Base-by-base conservation (phyloP, 768 basidiomycete genomes). In the Leucosporidium scottii region DNA sequence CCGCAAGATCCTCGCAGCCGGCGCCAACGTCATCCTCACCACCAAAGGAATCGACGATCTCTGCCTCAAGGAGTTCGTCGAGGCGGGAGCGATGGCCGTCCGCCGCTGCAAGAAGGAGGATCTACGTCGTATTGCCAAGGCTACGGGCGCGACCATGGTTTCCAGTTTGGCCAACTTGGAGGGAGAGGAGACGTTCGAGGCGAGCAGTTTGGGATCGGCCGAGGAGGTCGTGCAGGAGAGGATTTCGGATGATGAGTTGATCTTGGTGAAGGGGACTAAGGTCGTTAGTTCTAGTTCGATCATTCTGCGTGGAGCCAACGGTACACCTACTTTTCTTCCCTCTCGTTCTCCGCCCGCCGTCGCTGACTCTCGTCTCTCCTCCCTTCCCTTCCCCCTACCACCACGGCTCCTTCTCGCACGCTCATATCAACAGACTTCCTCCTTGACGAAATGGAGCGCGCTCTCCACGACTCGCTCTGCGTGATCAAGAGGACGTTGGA, bases 11-110 rank as follows among this genome's bases (percentile, higher is more conserved):
- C 82, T 99, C 68, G 92, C 87, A 7, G 84, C 94, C 20, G 96
- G 96, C 44, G 96, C 96, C 39, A 98, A 98, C 76, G 96, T 98
- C 68, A 86, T 98, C 51, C 80, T 98, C 64, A 99, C 96, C 20
- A 97, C 96, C 18, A 98, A 98, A 79, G 96, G 96, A 48, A 99
- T 98, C 74, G 96, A 99, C 75, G 96, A 99, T 77, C 83, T 98
- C 23, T 97, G 93, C 78, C 81, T 98, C 74, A 99, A 99, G 78
- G 96, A 98, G 80, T 99, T 98, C 74, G 90, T 98, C 57, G 96
- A 99, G 79, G 93, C 93, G 25, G 96, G 96, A 50, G 94, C 94
- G 1, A 98, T 98, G 89, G 96, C 93, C 54, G 96, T 97, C 59
- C 87, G 96, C 71, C 84, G 96, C 74, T 98, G 96, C 81, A 86